Evolutionary conservation across 2,329 filamentous ascomycete genomes (phyloP), one percentile per base, ranked within the genome.

Genomic region (Claviceps cyperi): DNA sequence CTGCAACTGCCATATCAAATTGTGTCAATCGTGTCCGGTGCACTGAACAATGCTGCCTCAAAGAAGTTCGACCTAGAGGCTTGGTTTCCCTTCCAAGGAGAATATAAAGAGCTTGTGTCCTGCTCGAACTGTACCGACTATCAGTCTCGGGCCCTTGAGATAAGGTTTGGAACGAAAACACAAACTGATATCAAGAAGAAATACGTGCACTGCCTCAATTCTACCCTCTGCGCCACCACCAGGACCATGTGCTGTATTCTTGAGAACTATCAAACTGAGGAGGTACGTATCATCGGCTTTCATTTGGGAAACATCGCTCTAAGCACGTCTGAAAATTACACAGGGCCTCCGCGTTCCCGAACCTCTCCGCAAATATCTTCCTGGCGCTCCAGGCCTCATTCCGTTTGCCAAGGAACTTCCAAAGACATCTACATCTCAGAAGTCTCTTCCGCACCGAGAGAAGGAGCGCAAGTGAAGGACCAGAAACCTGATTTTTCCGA

Each of bases 101-200:
- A 97, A 69, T 98, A 97, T 77, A 97, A 97, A 72, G 92, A 97
- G 71, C 79, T 98, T 28, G 92, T 97, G 47, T 94, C 87, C 19
- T 95, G 90, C 77, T 94, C 88, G 54, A 98, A 98, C 72, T 98
- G 92, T 74, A 94, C 88, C 43, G 91, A 97, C 66, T 97, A 97
- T 73, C 92, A 98, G 73, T 89, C 88, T 22, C 80, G 92, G 51
- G 90, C 89, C 58, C 77, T 98, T 13, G 91, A 97, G 67, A 94
- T 98, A 59, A 80, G 92, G 52, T 95, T 83, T 60, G 91, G 92
- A 46, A 76, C 81, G 53, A 97, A 96, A 77, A 86, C 83, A 64
- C 82, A 86, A 67, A 90, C 83, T 28, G 87, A 90, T 56, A 75
- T 77, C 52, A 84, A 65, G 67, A 98, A 97, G 78, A 84, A 88